Conservation (phyloP, 108 stramenopile genomes). For the Asterionellopsis glacialis region DNA sequence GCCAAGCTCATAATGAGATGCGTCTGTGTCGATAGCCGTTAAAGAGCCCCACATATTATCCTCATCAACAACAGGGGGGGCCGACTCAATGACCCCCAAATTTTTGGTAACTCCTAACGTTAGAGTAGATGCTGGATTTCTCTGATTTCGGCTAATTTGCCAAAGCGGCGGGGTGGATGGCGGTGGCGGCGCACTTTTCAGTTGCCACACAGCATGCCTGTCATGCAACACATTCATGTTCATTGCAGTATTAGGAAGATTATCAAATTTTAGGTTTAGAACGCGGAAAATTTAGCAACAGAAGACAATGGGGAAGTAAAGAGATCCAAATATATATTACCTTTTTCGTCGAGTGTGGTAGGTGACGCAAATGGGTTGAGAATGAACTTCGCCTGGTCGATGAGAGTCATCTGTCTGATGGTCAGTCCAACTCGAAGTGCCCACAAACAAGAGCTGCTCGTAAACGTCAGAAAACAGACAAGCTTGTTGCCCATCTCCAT, state of each 20-base stretch:
- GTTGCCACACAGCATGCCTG: slow-evolving; percentile 50
- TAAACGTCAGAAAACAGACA: slow-evolving; percentile 36
- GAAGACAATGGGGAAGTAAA: too few species aligned
- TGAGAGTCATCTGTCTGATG: slow-evolving; percentile 7
- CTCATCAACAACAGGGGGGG: neutral
- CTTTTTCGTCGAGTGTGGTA: slow-evolving; percentile 33
- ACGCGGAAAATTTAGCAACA: neutral
- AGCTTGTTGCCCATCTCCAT: neutral
- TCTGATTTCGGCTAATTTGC: slow-evolving; percentile 31
- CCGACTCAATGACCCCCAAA: slow-evolving; percentile 16
- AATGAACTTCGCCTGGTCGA: slow-evolving; percentile 3
- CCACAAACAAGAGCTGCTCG: slow-evolving; percentile 63
- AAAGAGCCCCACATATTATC: neutral
- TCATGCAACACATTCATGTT: neutral
- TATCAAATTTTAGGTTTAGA: neutral
- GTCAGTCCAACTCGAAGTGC: slow-evolving; percentile 31
- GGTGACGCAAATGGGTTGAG: slow-evolving; percentile 35
- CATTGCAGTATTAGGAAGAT: neutral
- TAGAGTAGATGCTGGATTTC: slow-evolving; percentile 19
- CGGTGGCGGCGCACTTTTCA: slow-evolving; percentile 32
- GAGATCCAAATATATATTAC: neutral
- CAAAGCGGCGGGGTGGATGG: slow-evolving; percentile 22
- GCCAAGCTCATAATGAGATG: neutral
- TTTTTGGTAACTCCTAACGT: slow-evolving; percentile 17
- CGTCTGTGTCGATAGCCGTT: neutral